Base-by-base conservation (phyloP, 768 basidiomycete genomes). In the Calocera cornea region DNA sequence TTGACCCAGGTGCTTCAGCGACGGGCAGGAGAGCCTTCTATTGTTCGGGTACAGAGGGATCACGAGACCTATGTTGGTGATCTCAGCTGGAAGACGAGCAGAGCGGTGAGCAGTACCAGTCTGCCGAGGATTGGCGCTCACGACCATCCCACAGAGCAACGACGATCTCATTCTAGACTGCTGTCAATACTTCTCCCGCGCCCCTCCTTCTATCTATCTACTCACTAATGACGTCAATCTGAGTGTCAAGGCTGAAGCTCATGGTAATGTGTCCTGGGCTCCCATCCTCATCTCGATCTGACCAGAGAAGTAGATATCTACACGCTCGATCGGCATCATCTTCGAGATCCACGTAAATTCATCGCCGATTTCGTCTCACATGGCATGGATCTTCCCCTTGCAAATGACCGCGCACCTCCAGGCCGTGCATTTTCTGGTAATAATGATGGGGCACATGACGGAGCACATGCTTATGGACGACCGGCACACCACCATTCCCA, bases 111-210 rank as follows among this genome's bases (percentile, higher is more conserved):
- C 72, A 65, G n/a, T 49, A 64, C 69, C 24, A 44, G 22, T 44
- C n/a, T 68, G 14, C 64, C n/a, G 69, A 44, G 65, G 60, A 16
- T 29, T 64, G 64, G 38, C 54, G 29, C 63, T 75, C 73, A 69
- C 69, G 73, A 72, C 73, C 34, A 36, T 36, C 27, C 22, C 71
- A 72, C 31, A 70, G 69, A 75, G 71, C 68, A 90, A 90, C 71
- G 90, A 93, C 72, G 79, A 80, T 65, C 76, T 87, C 41, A 90
- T 93, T 71, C 76, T 88, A 65, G 91, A 92, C 73, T 92, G 90
- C 71, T 88, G 86, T 72, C 77, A 80, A 70, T 87, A 85, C 74
- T 89, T 87, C 69, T 65, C 68, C 31, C 7, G 19, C 7, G 14
- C 27, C 8, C 3, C 54, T 12, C 5, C 7, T 5, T 5, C 7